These are phyloP conservation scores for Pichia sp. DNA, from an alignment of 1,139 yeast species.

Conservation along the genomic window DNA sequence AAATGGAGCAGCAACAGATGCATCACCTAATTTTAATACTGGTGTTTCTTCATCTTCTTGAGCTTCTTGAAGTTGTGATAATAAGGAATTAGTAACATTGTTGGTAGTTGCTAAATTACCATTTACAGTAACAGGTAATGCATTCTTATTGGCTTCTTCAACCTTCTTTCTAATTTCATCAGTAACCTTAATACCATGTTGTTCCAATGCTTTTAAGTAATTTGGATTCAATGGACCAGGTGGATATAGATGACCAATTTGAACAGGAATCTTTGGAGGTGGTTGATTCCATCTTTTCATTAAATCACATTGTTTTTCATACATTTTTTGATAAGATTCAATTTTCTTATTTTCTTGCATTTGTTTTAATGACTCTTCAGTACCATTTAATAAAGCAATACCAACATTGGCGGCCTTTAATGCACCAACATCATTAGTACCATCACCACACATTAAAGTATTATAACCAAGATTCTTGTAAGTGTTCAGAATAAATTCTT, in stretches of 20 bases:
- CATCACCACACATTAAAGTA: slow-evolving; percentile 99
- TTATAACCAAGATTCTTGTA: slow-evolving; percentile 85
- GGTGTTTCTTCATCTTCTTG: slow-evolving; percentile 82
- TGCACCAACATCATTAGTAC: slow-evolving; percentile 99
- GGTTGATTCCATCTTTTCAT: slow-evolving; percentile 80
- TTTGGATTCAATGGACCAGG: slow-evolving; percentile 92
- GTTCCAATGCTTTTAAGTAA: slow-evolving; percentile 78
- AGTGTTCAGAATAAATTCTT: slow-evolving; percentile 80
- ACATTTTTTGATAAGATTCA: slow-evolving; percentile 60
- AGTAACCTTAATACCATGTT: slow-evolving; percentile 70
- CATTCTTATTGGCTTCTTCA: slow-evolving; percentile 40
- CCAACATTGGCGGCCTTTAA: slow-evolving; percentile 98
- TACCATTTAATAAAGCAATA: slow-evolving; percentile 93
- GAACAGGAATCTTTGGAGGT: slow-evolving; percentile 77
- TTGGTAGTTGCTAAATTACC: slow-evolving; percentile 15
- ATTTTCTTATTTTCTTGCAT: slow-evolving; percentile 74
- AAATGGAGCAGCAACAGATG: slow-evolving; percentile 98
- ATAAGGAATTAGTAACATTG: slow-evolving; percentile 50
- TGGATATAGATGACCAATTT: slow-evolving; percentile 91
- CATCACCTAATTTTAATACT: slow-evolving; percentile 91
- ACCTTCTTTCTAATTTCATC: slow-evolving; percentile 60
- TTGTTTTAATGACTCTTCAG: slow-evolving; percentile 89
- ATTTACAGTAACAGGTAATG: slow-evolving; percentile 21
- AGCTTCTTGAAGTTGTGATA: slow-evolving; percentile 57
- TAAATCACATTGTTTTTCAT: slow-evolving; percentile 77